These are phyloP conservation scores for Hapsidospora chrysogenum DNA, from an alignment of 495 filamentous ascomycete genomes.

Conservation along the genomic window DNA sequence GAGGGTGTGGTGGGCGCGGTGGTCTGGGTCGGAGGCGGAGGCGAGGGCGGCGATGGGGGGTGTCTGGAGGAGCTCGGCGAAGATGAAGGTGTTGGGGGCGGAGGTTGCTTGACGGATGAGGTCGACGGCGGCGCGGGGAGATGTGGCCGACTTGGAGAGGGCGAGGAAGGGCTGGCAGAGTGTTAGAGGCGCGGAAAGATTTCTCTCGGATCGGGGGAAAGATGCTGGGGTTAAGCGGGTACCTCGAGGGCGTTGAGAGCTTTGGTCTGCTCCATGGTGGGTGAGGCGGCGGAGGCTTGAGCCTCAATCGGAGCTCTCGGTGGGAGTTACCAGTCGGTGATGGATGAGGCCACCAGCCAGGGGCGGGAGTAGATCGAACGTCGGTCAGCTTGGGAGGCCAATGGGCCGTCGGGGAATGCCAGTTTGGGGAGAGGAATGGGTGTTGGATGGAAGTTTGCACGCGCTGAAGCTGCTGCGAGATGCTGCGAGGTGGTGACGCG, in stretches of 20 bases:
- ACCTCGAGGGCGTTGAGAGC: constrained; percentile 67
- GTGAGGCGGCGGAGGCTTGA: neutral
- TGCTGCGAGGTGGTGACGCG: neutral
- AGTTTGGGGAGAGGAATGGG: neutral
- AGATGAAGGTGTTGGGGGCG: constrained; percentile 77
- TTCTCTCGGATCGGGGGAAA: neutral
- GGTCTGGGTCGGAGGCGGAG: constrained; percentile 19
- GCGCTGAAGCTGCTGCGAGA: neutral
- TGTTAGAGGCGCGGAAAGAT: too few species aligned
- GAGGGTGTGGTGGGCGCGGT: constrained; percentile 43
- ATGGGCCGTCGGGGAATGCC: too few species aligned
- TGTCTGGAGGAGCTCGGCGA: constrained; percentile 76
- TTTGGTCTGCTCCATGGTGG: constrained; percentile 66
- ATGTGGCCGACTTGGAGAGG: constrained; percentile 70
- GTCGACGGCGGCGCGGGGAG: constrained; percentile 70
- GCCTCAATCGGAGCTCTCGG: too few species aligned
- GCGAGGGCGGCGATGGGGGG: constrained; percentile 66
- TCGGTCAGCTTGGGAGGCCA: too few species aligned
- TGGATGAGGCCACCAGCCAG: too few species aligned
- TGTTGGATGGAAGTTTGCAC: too few species aligned
- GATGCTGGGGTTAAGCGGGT: neutral
- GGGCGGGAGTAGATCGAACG: too few species aligned
- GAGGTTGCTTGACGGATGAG: constrained; percentile 79
- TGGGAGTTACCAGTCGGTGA: too few species aligned
- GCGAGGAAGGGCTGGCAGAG: constrained; percentile 58